Percentiles rank a stretch among this genome's conserved stretches.
Evolutionary conservation across 345 rosid genomes (phyloP).

Genomic region (Mercurialis annua): DNA sequence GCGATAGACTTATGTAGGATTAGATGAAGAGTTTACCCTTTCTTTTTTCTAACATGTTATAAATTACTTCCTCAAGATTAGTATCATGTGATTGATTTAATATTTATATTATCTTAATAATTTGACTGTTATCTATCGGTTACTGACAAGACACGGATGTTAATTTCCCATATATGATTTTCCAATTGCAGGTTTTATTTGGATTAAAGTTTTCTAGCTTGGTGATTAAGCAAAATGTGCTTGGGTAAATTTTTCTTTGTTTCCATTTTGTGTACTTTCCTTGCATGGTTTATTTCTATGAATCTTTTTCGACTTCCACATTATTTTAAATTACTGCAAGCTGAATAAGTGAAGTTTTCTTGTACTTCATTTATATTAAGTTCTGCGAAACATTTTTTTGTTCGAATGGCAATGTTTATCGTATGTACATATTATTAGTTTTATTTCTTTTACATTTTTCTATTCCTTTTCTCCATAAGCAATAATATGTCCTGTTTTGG

Average conservation of each 20-base stretch:
- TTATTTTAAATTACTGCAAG: not conserved
- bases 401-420: too few relatives aligned
- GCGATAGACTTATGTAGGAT: not conserved
- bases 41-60: not conserved
- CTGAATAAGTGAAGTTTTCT: not conserved
- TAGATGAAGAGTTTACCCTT: not conserved
- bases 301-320: too few relatives aligned
- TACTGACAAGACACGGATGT: not conserved
- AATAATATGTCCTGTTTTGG: too few relatives aligned
- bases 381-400: not conserved
- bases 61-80: not conserved
- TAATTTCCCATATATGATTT: constrained; percentile 19
- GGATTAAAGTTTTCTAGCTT: constrained; percentile 87
- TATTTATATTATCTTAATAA: not conserved
- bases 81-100: not conserved
- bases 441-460: too few relatives aligned
- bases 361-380: not conserved
- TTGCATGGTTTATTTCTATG: not conserved
- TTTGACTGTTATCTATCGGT: not conserved
- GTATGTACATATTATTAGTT: too few relatives aligned
- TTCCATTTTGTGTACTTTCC: constrained; percentile 14
- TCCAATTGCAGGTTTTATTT: constrained; percentile 53
- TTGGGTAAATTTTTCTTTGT: constrained; percentile 55
- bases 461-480: too few relatives aligned
- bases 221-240: constrained; percentile 63